A percentile compares a stretch with the other conserved stretches of the same genome.
phyloP scores from a whole-genome alignment of 1,139 yeast species.

The Scheffersomyces illinoinensis region DNA sequence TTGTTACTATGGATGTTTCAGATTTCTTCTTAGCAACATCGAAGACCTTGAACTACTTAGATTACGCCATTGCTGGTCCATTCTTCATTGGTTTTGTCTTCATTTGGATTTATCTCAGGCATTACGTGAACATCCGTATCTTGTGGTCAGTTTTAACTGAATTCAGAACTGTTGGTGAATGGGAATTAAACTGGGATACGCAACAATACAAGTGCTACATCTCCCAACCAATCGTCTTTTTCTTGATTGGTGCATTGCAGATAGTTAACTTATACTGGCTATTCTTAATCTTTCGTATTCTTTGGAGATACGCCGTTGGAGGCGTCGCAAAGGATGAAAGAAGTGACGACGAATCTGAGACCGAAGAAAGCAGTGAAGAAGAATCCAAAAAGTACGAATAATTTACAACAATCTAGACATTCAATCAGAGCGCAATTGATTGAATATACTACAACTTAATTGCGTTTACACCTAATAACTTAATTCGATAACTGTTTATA shows the following conservation, averaged over 20 bases:
- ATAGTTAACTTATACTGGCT: slow-evolving; percentile 88
- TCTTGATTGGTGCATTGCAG: slow-evolving; percentile 76
- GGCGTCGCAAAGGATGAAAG: slow-evolving; percentile 78
- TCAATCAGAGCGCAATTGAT: not conserved
- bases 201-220: slow-evolving; percentile 97
- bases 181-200: slow-evolving; percentile 79
- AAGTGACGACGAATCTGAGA: slow-evolving; percentile 80
- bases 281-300: slow-evolving; percentile 74
- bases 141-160: slow-evolving; percentile 89
- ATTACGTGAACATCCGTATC: slow-evolving; percentile 75
- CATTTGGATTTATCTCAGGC: slow-evolving; percentile 88
- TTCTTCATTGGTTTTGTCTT: slow-evolving; percentile 67
- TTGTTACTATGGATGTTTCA: slow-evolving; percentile 93
- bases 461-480: not conserved
- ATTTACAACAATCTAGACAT: not conserved
- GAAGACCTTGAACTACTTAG: slow-evolving; percentile 80
- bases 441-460: not conserved
- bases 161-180: slow-evolving; percentile 81
- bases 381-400: slow-evolving; percentile 24
- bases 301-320: slow-evolving; percentile 60
- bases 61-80: slow-evolving; percentile 62
- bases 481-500: too few species aligned
- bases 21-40: slow-evolving; percentile 86
- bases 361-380: slow-evolving; percentile 33
- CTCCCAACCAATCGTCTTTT: slow-evolving; percentile 85